Evolutionary conservation across 2,329 filamentous ascomycete species (phyloP), one percentile per base, ranked within the genome.

Genomic region (Pseudogymnoascus sp.): DNA sequence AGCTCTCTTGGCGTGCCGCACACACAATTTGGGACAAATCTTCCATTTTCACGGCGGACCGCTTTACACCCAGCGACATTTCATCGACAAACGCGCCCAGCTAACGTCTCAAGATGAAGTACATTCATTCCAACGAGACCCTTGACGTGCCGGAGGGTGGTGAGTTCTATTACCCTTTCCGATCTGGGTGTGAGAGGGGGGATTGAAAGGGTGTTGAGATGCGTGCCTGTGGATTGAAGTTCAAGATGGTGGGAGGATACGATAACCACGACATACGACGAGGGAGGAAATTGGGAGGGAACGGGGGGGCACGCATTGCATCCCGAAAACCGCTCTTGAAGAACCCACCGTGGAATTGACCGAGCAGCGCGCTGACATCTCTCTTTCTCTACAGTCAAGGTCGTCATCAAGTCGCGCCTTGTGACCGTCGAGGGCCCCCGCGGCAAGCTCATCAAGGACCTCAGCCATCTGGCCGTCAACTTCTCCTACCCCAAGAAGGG

Each of bases 61-160:
- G 56, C 14, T 24, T 37, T 40, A 35, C 37, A 40, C 31, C 56
- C 56, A 60, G 56, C 56, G 56, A 60, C 56, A 35, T 38, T 60
- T 60, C 56, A 60, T 60, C 56, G 56, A 60, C 56, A 38, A 60
- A 37, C 31, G 47, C 56, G 56, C 56, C 56, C 56, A 60, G 37
- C 56, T 24, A 60, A 64, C 68, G 66, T 70, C 65, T 82, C 89
- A 97, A 90, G 83, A 97, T 97, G 95, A 96, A 90, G 86, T 97
- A 97, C 91, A 96, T 99, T 84, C 92, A 97, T 87, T 96, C 91
- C 78, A 86, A 93, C 84, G 93, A 99, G 88, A 85, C 86, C 82
- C 86, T 99, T 83, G 86, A 88, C 76, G 91, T 99, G 82, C 95
- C 96, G 77, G 91, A 97, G 81, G 91, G 93, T 85, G 92, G 92